These are phyloP conservation scores for Dipodascus albidus DNA, from an alignment of 805 yeast species.

Conservation along the genomic window DNA sequence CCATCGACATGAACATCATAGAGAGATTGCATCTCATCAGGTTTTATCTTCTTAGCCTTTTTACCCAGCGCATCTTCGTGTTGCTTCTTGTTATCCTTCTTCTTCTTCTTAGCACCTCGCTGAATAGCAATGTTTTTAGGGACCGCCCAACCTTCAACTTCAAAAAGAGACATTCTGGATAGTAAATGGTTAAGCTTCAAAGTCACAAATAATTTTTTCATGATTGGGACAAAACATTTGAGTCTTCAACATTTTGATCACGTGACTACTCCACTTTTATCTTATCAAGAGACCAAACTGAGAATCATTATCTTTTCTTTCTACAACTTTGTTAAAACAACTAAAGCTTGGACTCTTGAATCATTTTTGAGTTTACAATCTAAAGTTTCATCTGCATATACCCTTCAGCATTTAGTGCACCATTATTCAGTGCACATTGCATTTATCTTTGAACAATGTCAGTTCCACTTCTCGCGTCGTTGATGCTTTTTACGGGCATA, in stretches of 20 bases:
- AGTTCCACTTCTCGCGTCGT: slow-evolving; percentile 26
- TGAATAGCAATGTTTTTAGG: slow-evolving; percentile 1
- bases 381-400: background rate
- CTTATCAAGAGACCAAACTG: too few relatives aligned
- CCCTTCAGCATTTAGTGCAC: too few relatives aligned
- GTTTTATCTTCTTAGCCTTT: background rate
- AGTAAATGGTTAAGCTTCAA: too few relatives aligned
- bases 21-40: background rate
- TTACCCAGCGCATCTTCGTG: background rate
- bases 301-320: too few relatives aligned
- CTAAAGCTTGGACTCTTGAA: too few relatives aligned
- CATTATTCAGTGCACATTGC: too few relatives aligned
- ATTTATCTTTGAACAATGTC: too few relatives aligned
- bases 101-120: background rate
- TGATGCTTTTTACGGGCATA: slow-evolving; percentile 59
- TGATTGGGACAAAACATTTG: too few relatives aligned
- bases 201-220: too few relatives aligned
- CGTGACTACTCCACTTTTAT: too few relatives aligned
- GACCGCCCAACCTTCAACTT: slow-evolving; percentile 2
- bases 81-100: background rate
- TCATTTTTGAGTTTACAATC: background rate
- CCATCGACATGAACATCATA: background rate
- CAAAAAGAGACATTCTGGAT: background rate
- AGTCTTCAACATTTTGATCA: too few relatives aligned
- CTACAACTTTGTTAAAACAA: too few relatives aligned